These are phyloP conservation scores for Ceratocystiopsis sp. DNA, from an alignment of 2,329 filamentous ascomycete genomes.

Conservation along the genomic window DNA sequence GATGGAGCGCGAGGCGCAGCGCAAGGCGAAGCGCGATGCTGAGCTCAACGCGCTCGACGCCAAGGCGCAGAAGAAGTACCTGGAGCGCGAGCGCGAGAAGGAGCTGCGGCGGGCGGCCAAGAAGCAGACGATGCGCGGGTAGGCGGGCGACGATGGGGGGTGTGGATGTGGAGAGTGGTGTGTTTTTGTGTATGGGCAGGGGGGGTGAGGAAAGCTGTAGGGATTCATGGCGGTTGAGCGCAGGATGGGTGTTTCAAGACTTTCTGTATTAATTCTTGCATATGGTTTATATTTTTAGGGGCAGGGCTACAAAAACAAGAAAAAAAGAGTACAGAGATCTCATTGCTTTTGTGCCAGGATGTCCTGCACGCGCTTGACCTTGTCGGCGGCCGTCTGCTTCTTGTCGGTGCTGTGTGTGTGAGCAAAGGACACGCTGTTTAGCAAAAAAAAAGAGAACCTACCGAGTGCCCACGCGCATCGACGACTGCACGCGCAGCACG, in stretches of 20 bases:
- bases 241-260: too few relatives aligned
- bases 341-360: slow-evolving; percentile 20
- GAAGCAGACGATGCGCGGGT: slow-evolving; percentile 36
- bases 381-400: slow-evolving; percentile 63
- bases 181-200: too few relatives aligned
- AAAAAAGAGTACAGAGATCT: neutral
- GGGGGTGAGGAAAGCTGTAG: too few relatives aligned
- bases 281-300: too few relatives aligned
- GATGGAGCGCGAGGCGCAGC: slow-evolving; percentile 53
- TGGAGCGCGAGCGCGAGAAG: slow-evolving; percentile 67
- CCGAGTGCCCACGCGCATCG: slow-evolving; percentile 69
- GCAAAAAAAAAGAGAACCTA: slow-evolving; percentile 18
- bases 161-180: neutral
- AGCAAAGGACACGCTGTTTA: too few relatives aligned
- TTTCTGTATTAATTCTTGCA: too few relatives aligned
- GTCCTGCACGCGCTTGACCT: slow-evolving; percentile 46
- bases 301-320: neutral
- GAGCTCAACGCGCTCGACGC: slow-evolving; percentile 61
- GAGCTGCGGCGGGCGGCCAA: slow-evolving; percentile 40
- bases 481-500: slow-evolving; percentile 70
- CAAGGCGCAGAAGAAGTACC: slow-evolving; percentile 72
- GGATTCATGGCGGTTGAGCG: too few relatives aligned
- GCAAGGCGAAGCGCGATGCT: slow-evolving; percentile 79
- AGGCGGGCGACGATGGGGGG: slow-evolving; percentile 4
- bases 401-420: slow-evolving; percentile 46